These are phyloP conservation scores for Magnaporthales sp. DNA, from an alignment of 2,329 filamentous ascomycete species.

Conservation along the genomic window DNA sequence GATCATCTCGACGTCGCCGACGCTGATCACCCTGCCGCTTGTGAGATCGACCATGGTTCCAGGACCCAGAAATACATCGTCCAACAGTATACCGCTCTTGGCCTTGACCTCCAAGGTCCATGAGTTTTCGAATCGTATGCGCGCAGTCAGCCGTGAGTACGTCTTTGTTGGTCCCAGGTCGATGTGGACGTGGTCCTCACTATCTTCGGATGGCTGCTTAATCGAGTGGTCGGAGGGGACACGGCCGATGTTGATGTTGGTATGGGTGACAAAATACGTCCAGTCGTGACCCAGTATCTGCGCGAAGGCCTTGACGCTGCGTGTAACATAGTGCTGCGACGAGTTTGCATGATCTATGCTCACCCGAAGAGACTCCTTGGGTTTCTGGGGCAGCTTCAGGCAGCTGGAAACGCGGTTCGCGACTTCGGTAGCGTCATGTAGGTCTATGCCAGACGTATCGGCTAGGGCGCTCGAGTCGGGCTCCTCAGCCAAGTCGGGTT, in stretches of 20 bases:
- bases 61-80: constrained; percentile 62
- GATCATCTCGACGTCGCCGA: constrained; percentile 94
- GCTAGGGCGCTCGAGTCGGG: constrained; percentile 33
- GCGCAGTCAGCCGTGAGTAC: constrained; percentile 68
- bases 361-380: constrained; percentile 41
- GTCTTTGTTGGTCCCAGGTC: constrained; percentile 81
- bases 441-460: constrained; percentile 27
- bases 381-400: constrained; percentile 29
- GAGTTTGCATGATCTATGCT: constrained; percentile 55
- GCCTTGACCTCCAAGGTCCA: constrained; percentile 88
- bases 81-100: constrained; percentile 81
- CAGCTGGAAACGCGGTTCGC: constrained; percentile 47
- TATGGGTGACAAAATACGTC: constrained; percentile 74
- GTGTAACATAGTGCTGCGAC: constrained; percentile 51
- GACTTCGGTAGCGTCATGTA: constrained; percentile 45
- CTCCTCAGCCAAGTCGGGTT: constrained; percentile 31
- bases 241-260: constrained; percentile 69
- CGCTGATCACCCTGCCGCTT: constrained; percentile 86
- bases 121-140: constrained; percentile 63
- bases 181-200: constrained; percentile 61
- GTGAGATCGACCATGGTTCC: constrained; percentile 58
- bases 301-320: constrained; percentile 65
- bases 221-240: constrained; percentile 39
- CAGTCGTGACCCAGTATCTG: constrained; percentile 76
- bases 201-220: constrained; percentile 25